Evolutionary conservation across 192 early-diverging fungal genomes (phyloP), one percentile per base, ranked within the genome.

Genomic region (Obelidium mucronatum): DNA sequence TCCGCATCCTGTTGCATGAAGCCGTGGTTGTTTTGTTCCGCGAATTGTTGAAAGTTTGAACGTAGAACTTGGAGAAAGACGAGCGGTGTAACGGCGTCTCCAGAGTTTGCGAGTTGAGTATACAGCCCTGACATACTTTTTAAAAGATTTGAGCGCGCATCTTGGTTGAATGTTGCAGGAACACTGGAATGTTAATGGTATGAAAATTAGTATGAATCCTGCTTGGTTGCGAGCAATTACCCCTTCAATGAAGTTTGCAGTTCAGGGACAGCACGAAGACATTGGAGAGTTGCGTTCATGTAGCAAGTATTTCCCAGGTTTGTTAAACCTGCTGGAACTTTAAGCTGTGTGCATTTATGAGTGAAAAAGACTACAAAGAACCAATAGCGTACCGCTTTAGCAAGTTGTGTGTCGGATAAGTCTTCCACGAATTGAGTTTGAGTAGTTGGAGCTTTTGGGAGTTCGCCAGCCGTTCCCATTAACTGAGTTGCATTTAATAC

Each of bases 1-100:
- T 99, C 96, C 1, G 98, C 98, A 79, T 99, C 98, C 81, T 99
- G 98, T 82, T 99, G 98, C 82, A 91, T 87, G 76, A 83, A 95
- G 28, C 86, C 83, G 42, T 85, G 83, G 51, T 79, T 79, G 52
- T 94, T 92, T 73, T 83, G 85, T 79, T 98, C 93, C 5, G 86
- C 90, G 80, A 97, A 98, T 81, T 95, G 94, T 51, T 95, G 96
- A 70, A 91, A 97, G 4, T 86, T 87, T 40, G 83, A 82, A 24
- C 95, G 90, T 52, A 99, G 81, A 51, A 92, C 36, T 79, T 87
- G 68, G 19, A 56, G 44, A 40, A 77, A 77, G 28, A 77, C 56
- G n/a, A 70, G 30, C 19, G 97, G 97, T 36, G 92, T 86, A 40
- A 93, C 90, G 17, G 90, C 84, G 51, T 92, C 90, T 2, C 91